These are phyloP conservation scores for Waltergamsia citrina DNA, from an alignment of 2,329 filamentous ascomycete genomes.

Conservation along the genomic window DNA sequence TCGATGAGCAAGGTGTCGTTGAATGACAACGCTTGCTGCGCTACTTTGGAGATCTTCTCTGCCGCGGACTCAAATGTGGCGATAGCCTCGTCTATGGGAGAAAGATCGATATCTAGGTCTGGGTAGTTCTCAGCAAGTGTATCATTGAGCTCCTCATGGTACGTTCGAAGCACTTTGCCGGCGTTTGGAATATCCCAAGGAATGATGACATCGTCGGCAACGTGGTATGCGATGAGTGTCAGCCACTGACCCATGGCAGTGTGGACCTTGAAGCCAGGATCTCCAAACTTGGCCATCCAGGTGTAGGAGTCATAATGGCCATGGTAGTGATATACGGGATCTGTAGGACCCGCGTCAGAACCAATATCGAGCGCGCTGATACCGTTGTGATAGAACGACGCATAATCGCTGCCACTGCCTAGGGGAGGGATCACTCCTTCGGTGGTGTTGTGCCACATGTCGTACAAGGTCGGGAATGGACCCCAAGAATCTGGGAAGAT, in stretches of 20 bases:
- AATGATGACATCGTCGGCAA: conserved; percentile 25
- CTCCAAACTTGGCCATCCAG: conserved; percentile 76
- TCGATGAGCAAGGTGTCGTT: conserved; percentile 19
- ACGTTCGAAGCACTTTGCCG: conserved; percentile 24
- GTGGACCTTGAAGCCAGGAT: conserved; percentile 54
- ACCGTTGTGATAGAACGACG: conserved; percentile 51
- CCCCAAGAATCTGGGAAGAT: conserved; percentile 49
- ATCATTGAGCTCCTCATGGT: conserved; percentile 24
- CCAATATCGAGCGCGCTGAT: conserved; percentile 44
- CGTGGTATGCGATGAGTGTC: conserved; percentile 25
- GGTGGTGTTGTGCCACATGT: conserved; percentile 26
- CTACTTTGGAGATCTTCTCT: conserved; percentile 19
- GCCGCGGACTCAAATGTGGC: conserved; percentile 22
- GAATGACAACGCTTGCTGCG: conserved; percentile 15
- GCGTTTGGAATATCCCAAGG: conserved; percentile 31
- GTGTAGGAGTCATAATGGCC: conserved; percentile 76
- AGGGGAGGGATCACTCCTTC: conserved; percentile 37
- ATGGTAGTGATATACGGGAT: conserved; percentile 67
- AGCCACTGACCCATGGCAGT: conserved; percentile 41
- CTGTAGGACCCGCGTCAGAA: conserved; percentile 29
- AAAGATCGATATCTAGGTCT: too few species aligned
- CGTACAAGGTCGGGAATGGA: conserved; percentile 27
- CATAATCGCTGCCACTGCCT: conserved; percentile 60
- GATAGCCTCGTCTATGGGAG: conserved; percentile 25
- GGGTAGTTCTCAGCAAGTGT: conserved; percentile 19